Evolutionary conservation across 495 filamentous ascomycete genomes (phyloP).

Genomic region (Corynascus novoguineensis): DNA sequence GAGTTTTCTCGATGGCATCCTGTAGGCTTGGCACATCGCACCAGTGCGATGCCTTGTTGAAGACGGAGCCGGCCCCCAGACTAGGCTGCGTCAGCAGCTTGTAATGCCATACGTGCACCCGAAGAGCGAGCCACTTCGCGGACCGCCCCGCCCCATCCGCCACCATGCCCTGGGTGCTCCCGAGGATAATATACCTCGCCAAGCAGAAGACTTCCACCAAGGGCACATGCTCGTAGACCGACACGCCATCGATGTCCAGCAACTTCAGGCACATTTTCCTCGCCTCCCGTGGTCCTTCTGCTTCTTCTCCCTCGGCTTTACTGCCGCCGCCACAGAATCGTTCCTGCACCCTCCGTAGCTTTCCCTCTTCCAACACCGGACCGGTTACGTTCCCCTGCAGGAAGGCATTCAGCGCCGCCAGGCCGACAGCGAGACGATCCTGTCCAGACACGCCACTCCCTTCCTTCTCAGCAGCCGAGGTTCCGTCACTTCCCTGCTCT

Average conservation of each 20-base stretch:
- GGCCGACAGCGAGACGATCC: conserved; percentile 49
- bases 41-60: conserved; percentile 41
- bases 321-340: conserved; percentile 2
- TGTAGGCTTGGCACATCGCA: conserved; percentile 48
- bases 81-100: conserved; percentile 72
- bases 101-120: conserved; percentile 82
- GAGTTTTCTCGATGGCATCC: conserved; percentile 41
- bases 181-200: conserved; percentile 50
- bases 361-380: conserved; percentile 56
- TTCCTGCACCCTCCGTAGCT: conserved; percentile 20
- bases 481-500: not conserved
- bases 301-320: not conserved
- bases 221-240: conserved; percentile 77
- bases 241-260: conserved; percentile 77
- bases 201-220: conserved; percentile 75
- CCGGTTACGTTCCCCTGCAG: conserved; percentile 90
- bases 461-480: conserved; percentile 41
- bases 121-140: conserved; percentile 51
- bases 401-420: conserved; percentile 75
- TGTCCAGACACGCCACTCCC: not conserved
- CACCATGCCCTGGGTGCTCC: not conserved
- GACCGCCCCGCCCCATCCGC: conserved; percentile 16
- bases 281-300: not conserved
- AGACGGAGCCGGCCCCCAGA: conserved; percentile 48
- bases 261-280: conserved; percentile 49